Evolutionary conservation across 2,329 filamentous ascomycete genomes (phyloP).

Genomic region (Diaporthe citrichinensis): DNA sequence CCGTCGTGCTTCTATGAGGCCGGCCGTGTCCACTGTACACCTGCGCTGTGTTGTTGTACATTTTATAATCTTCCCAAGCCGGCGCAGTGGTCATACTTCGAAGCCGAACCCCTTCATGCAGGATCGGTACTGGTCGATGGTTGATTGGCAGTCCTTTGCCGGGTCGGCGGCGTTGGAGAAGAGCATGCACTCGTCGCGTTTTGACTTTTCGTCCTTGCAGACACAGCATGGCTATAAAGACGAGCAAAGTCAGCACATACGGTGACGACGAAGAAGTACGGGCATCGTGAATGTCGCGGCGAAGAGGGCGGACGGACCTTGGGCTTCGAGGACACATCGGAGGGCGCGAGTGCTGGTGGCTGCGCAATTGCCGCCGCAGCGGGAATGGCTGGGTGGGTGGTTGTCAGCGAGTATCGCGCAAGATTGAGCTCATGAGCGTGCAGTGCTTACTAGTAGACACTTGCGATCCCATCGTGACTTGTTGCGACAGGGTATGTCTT

Average conservation of each 20-base stretch:
- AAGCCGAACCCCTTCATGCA: conserved; percentile 98
- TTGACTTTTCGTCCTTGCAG: conserved; percentile 94
- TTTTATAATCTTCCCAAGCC: neutral
- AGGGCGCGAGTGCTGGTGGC: conserved; percentile 15
- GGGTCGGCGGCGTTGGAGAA: conserved; percentile 90
- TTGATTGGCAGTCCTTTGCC: conserved; percentile 83
- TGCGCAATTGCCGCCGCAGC: conserved; percentile 20
- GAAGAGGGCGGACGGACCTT: conserved; percentile 30
- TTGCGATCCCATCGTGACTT: conserved; percentile 36
- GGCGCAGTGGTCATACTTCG: conserved; percentile 67
- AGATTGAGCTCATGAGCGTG: neutral
- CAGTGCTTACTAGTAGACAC: conserved; percentile 34
- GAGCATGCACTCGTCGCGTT: conserved; percentile 98
- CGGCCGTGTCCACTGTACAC: neutral
- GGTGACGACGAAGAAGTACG: too few relatives aligned
- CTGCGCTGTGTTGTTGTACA: conserved; percentile 39
- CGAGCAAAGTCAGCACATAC: neutral
- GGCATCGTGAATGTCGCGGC: neutral
- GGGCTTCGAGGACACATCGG: conserved; percentile 35
- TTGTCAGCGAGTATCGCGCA: neutral
- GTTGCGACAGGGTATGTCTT: neutral
- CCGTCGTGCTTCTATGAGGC: neutral
- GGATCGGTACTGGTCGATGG: conserved; percentile 86
- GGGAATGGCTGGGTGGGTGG: conserved; percentile 33
- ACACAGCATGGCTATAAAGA: conserved; percentile 90